phyloP scores from a whole-genome alignment of 768 basidiomycete species.

The Hydnum rufescens region DNA sequence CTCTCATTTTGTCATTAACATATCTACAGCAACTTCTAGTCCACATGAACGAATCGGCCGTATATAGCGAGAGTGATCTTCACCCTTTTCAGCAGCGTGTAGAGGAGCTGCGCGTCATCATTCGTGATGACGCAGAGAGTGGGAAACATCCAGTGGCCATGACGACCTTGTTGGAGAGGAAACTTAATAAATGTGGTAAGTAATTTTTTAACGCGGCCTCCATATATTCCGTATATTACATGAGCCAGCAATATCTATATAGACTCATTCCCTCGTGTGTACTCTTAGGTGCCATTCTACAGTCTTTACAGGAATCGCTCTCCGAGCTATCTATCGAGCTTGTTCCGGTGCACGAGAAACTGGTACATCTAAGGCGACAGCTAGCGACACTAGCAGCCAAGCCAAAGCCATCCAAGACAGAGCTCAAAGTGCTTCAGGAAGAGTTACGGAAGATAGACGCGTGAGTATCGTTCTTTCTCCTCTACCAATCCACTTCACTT shows the following conservation, averaged over 20 bases:
- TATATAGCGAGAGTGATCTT: slow-evolving; percentile 84
- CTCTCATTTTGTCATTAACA: slow-evolving; percentile 2
- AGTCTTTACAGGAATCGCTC: slow-evolving; percentile 62
- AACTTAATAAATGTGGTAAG: slow-evolving; percentile 82
- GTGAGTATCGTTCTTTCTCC: slow-evolving; percentile 32
- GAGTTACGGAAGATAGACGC: slow-evolving; percentile 92
- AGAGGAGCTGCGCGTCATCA: slow-evolving; percentile 62
- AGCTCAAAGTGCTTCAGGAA: slow-evolving; percentile 76
- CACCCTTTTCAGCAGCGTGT: slow-evolving; percentile 71
- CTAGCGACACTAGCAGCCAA: slow-evolving; percentile 77
- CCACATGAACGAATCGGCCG: slow-evolving; percentile 89
- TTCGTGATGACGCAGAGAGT: slow-evolving; percentile 61
- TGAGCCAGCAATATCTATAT: not conserved
- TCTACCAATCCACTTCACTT: not conserved
- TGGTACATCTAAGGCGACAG: slow-evolving; percentile 74
- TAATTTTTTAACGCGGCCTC: slow-evolving; percentile 9
- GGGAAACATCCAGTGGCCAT: slow-evolving; percentile 73
- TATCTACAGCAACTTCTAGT: slow-evolving; percentile 65
- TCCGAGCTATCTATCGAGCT: slow-evolving; percentile 79
- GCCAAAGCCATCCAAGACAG: slow-evolving; percentile 64
- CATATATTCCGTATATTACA: not conserved
- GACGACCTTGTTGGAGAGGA: slow-evolving; percentile 73
- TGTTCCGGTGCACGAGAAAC: slow-evolving; percentile 70
- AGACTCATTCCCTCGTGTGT: not conserved
- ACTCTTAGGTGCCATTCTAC: slow-evolving; percentile 47